Evolutionary conservation across 495 filamentous ascomycete species (phyloP).

Genomic region (Aspergillus egyptiacus): DNA sequence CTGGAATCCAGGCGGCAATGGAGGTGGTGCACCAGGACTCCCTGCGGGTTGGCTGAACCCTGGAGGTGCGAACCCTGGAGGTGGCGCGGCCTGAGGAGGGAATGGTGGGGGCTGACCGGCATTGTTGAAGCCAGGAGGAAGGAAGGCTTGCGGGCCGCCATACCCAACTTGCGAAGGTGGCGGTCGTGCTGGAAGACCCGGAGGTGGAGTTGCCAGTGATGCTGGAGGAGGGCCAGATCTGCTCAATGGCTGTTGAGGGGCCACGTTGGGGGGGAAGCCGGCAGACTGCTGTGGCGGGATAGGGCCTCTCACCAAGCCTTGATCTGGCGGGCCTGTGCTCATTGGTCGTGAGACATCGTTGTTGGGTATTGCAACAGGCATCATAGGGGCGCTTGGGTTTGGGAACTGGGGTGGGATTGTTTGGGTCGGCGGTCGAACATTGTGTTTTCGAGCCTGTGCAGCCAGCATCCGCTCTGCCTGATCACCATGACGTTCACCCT

Average conservation of each 20-base stretch:
- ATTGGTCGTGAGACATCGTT: slow-evolving; percentile 42
- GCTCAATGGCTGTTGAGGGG: slow-evolving; percentile 30
- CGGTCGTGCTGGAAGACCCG: slow-evolving; percentile 71
- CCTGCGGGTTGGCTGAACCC: slow-evolving; percentile 42
- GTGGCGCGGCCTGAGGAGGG: slow-evolving; percentile 39
- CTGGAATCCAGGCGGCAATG: slow-evolving; percentile 48
- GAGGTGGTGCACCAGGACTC: slow-evolving; percentile 31
- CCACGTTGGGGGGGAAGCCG: slow-evolving; percentile 30
- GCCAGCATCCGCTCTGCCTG: slow-evolving; percentile 90
- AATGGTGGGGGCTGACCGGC: slow-evolving; percentile 38
- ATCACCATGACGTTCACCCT: slow-evolving; percentile 94
- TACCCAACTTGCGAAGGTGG: slow-evolving; percentile 74
- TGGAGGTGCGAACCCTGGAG: slow-evolving; percentile 52
- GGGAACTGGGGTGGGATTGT: slow-evolving; percentile 47
- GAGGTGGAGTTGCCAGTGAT: slow-evolving; percentile 60
- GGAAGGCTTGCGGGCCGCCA: slow-evolving; percentile 67
- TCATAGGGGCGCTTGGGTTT: slow-evolving; percentile 34
- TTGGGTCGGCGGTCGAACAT: slow-evolving; percentile 68
- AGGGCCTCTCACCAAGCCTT: slow-evolving; percentile 30
- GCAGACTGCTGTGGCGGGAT: slow-evolving; percentile 26
- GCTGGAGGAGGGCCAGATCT: slow-evolving; percentile 37
- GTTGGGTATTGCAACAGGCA: slow-evolving; percentile 51
- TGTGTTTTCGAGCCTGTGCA: slow-evolving; percentile 88
- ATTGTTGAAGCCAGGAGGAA: slow-evolving; percentile 49
- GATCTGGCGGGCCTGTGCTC: slow-evolving; percentile 31